Conservation (phyloP, 208 protist genomes). For the Trypanosoma mega region DNA sequence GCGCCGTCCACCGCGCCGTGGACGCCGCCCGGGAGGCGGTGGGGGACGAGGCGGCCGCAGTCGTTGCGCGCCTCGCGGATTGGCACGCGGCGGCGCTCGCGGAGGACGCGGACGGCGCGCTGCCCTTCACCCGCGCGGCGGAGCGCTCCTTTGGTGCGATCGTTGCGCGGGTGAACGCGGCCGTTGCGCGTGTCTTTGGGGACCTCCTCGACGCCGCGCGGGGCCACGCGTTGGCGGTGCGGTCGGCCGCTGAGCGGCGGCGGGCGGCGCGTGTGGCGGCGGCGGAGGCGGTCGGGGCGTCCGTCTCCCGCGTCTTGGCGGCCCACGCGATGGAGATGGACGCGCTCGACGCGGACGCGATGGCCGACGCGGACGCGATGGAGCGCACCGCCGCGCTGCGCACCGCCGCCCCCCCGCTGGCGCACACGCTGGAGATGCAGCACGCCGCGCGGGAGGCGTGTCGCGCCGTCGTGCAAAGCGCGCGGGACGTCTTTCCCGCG, state of each 20-base stretch:
- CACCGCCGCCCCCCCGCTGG: too few species aligned
- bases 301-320: neutral
- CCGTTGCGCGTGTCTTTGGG: neutral
- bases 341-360: neutral
- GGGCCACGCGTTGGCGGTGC: slow-evolving; percentile 1
- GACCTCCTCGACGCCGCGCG: slow-evolving; percentile 13
- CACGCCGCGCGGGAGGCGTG: slow-evolving; percentile 51
- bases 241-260: slow-evolving; percentile 18
- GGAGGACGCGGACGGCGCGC: slow-evolving; percentile 22
- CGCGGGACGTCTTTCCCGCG: slow-evolving; percentile 34
- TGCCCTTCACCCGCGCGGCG: slow-evolving; percentile 10
- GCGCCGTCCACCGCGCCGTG: slow-evolving; percentile 53
- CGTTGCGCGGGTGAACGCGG: neutral
- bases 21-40: slow-evolving; percentile 34
- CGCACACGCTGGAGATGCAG: slow-evolving; percentile 34
- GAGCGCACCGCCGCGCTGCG: too few species aligned
- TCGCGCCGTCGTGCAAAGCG: slow-evolving; percentile 37
- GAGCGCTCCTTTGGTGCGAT: neutral
- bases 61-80: slow-evolving; percentile 36
- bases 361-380: neutral
- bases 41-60: slow-evolving; percentile 31
- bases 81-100: slow-evolving; percentile 43
- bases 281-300: neutral
- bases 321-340: neutral
- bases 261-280: neutral